These are phyloP conservation scores for Populus hybrid DNA, from an alignment of 441 rosid species.

Conservation along the genomic window DNA sequence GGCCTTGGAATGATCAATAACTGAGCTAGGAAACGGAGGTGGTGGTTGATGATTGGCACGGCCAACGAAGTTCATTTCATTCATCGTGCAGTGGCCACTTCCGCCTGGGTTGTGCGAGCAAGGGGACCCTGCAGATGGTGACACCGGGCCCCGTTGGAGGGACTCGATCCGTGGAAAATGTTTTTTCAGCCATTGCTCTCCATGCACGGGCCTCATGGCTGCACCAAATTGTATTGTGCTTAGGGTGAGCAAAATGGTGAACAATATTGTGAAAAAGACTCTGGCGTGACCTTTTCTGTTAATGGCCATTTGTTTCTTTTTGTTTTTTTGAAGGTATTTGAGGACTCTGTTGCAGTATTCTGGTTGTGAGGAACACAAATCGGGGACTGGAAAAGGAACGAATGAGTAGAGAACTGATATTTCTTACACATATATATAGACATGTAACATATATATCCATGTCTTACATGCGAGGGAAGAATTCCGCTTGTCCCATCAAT, in stretches of 20 bases:
- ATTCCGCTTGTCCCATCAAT: background rate
- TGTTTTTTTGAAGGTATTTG: background rate
- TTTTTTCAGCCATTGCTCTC: constrained; percentile 20
- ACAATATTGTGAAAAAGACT: background rate
- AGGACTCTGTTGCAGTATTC: background rate
- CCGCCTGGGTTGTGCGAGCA: constrained; percentile 25
- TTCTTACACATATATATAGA: background rate
- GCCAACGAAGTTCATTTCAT: constrained; percentile 28
- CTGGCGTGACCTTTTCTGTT: background rate
- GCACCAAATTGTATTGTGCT: background rate
- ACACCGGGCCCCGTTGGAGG: constrained; percentile 20
- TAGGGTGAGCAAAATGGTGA: constrained; percentile 14
- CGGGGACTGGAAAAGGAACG: background rate
- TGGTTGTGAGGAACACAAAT: too few species aligned
- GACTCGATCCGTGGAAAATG: constrained; percentile 11
- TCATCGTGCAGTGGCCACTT: constrained; percentile 12
- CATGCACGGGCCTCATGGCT: constrained; percentile 24
- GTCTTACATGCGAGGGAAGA: background rate
- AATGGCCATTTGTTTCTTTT: constrained; percentile 18
- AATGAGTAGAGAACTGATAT: background rate
- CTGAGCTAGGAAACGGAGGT: background rate
- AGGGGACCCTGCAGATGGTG: constrained; percentile 21
- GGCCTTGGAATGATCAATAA: background rate
- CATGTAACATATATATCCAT: background rate
- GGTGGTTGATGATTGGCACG: constrained; percentile 10